Conservation (phyloP, 306 rosid species). For the Vicia faba region DNA sequence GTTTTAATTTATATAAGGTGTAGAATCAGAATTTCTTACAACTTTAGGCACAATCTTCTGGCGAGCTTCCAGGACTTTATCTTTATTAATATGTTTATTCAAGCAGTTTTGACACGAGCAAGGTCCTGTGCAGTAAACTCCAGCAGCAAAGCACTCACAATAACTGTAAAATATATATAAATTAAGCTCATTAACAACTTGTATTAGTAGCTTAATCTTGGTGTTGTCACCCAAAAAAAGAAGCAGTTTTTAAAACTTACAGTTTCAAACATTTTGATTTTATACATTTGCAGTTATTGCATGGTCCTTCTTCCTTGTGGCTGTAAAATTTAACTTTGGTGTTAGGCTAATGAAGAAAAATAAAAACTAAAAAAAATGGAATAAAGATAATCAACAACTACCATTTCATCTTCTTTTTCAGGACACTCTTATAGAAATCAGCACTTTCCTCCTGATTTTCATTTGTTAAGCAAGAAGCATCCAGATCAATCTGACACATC, state of each 20-base stretch:
- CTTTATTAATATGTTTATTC: slow-evolving; percentile 82
- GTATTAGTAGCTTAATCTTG: too few species aligned
- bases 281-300: background rate
- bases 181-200: too few species aligned
- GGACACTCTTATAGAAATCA: background rate
- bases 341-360: background rate
- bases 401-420: background rate
- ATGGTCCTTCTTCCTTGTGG: background rate
- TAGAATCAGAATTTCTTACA: slow-evolving; percentile 60
- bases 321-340: background rate
- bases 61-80: slow-evolving; percentile 76
- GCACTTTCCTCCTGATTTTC: background rate
- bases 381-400: background rate
- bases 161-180: slow-evolving; percentile 50
- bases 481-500: background rate
- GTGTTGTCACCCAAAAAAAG: background rate
- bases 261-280: background rate
- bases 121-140: slow-evolving; percentile 87
- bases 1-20: slow-evolving; percentile 47
- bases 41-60: slow-evolving; percentile 78
- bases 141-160: slow-evolving; percentile 94
- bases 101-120: slow-evolving; percentile 83
- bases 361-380: background rate
- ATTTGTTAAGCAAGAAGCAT: background rate
- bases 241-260: background rate